Percentiles rank a stretch among this genome's conserved stretches.
These are phyloP conservation scores for Microdochium paspali DNA, from an alignment of 2,329 filamentous ascomycete species.

Conservation along the genomic window DNA sequence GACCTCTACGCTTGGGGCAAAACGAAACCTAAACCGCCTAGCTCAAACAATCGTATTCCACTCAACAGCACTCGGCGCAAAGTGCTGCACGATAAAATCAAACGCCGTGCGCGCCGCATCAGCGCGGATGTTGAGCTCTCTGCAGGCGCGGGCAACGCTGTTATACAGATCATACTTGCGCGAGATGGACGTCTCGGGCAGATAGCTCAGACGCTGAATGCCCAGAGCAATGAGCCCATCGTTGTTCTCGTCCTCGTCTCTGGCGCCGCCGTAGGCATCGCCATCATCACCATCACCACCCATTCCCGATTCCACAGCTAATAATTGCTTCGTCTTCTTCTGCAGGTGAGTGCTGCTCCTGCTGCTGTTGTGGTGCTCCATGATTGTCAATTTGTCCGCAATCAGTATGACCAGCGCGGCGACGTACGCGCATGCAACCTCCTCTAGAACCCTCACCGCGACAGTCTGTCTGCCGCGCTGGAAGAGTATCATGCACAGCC, in stretches of 20 bases:
- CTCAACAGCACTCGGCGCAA: too few relatives aligned
- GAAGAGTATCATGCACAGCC: background rate
- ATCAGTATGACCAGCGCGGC: background rate
- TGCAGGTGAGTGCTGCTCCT: background rate
- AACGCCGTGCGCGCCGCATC: background rate
- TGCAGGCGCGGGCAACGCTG: background rate
- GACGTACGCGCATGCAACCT: background rate
- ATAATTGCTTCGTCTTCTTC: background rate
- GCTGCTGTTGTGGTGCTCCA: background rate
- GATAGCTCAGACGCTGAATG: background rate
- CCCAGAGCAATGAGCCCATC: background rate
- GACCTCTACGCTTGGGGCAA: too few relatives aligned
- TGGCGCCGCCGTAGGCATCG: too few relatives aligned
- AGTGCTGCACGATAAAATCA: too few relatives aligned
- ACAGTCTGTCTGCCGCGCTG: background rate
- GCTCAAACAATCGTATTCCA: too few relatives aligned
- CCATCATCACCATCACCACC: background rate
- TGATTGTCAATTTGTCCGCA: background rate
- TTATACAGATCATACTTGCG: background rate
- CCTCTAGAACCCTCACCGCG: background rate
- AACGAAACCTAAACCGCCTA: too few relatives aligned
- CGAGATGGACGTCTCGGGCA: background rate
- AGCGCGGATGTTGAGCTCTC: background rate
- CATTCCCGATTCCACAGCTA: background rate
- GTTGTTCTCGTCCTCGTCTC: too few relatives aligned